A percentile compares a stretch with the other conserved stretches of the same genome.
phyloP scores from a whole-genome alignment of 805 yeast genomes.

The Scheffersomyces lignosus region DNA sequence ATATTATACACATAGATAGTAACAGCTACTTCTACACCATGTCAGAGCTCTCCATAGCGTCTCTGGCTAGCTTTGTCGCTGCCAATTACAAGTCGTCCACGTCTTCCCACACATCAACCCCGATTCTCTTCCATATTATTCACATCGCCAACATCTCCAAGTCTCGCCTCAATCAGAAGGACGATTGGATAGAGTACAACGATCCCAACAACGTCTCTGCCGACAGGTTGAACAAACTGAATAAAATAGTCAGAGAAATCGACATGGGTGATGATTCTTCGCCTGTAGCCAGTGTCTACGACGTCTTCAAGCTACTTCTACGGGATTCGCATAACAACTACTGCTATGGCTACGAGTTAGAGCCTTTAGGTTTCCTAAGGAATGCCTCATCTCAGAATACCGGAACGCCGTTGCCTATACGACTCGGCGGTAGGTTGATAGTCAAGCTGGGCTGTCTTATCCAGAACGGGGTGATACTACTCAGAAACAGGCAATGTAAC shows the following conservation, averaged over 20 bases:
- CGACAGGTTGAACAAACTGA: constrained; percentile 46
- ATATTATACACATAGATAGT: no score
- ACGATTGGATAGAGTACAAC: constrained; percentile 49
- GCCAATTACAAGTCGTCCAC: neutral
- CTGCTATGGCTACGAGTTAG: constrained; percentile 59
- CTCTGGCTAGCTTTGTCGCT: neutral
- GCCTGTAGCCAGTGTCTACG: constrained; percentile 5
- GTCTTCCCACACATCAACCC: constrained; percentile 5
- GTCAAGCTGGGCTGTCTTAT: constrained; percentile 49
- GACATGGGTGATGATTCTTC: constrained; percentile 41
- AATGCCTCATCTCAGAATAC: constrained; percentile 16
- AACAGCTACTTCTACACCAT: no score
- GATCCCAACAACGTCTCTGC: constrained; percentile 61
- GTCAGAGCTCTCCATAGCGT: neutral
- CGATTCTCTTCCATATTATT: constrained; percentile 53
- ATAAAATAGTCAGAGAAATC: constrained; percentile 48
- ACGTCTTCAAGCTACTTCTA: constrained; percentile 54
- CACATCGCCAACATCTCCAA: constrained; percentile 53
- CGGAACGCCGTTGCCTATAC: constrained; percentile 28
- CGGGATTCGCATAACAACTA: constrained; percentile 53
- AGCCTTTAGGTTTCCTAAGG: constrained; percentile 50
- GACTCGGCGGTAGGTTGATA: constrained; percentile 57
- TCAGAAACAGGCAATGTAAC: constrained; percentile 30
- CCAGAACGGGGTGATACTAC: constrained; percentile 46
- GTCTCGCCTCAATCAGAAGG: constrained; percentile 54